Base-by-base conservation (phyloP, 139 green algal genomes). In the Micractinium sp. region DNA sequence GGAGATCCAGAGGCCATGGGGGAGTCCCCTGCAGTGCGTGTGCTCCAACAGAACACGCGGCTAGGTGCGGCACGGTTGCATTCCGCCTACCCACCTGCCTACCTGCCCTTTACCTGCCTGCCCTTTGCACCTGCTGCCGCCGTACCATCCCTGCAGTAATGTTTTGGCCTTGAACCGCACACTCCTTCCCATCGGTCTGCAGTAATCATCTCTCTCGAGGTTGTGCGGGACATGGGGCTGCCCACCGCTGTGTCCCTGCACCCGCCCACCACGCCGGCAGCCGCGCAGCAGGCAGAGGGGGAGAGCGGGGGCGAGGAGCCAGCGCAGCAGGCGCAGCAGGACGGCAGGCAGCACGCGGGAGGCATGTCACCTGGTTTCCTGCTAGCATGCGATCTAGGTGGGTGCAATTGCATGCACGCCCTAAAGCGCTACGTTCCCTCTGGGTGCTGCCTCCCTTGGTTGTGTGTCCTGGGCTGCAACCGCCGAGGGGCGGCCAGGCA, bases 11-110 rank as follows among this genome's bases (percentile, higher is more conserved):
- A 91, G 33, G 74, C 69, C 3, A 41, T 35, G 41, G 90, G 90
- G 0, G 20, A n/a, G 9, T 89, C 81, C 0, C 90, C 85, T 3
- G 79, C 86, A 22, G 63, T 92, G 1, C 53, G 36, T 16, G 85
- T 93, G 56, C 82, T 91, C 39, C 82, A 91, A 83, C 94, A 96
- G 66, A 97, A 97, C 94, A 95, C 92, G 2, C 93, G 92, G 0
- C 93, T 97, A 23, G 85, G 85, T 88, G 69, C 27, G 85, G 73
- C n/a, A 25, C n/a, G 31, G 61, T 35, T 25, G 13, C 75, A 81
- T 27, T 31, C 18, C 35, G 13, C 35, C 75, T 81, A 0, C 33
- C 75, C n/a, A 18, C 33, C n/a, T 76, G 60, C 80, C 47, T 73
- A 2, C 27, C 79, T 39, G 14, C 76, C 27, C 23, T 22, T 66